phyloP scores from a whole-genome alignment of 129 eudicot genomes.

The Helianthus tuberosus region DNA sequence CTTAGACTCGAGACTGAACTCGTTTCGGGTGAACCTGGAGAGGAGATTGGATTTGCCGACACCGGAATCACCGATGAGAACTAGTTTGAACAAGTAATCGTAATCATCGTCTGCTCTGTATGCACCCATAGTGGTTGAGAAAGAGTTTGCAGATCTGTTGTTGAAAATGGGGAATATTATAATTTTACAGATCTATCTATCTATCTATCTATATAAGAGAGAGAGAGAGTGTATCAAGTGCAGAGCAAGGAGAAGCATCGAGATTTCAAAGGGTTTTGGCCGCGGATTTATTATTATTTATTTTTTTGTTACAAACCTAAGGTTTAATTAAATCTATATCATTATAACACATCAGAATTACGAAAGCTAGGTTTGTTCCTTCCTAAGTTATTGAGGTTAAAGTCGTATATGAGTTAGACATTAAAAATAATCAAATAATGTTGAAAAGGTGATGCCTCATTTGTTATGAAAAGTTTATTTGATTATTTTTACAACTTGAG shows the following conservation, averaged over 20 bases:
- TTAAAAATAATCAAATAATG: too few species aligned
- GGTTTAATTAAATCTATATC: too few species aligned
- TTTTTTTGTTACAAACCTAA: too few species aligned
- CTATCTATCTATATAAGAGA: slow-evolving; percentile 18
- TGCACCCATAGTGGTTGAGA: slow-evolving; percentile 33
- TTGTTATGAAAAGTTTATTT: too few species aligned
- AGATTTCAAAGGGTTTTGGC: too few species aligned
- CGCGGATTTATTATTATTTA: too few species aligned
- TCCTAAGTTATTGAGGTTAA: too few species aligned
- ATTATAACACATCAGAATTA: too few species aligned
- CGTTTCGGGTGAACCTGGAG: slow-evolving; percentile 47
- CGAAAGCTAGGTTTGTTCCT: too few species aligned
- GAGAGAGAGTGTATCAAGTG: slow-evolving; percentile 12
- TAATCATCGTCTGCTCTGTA: slow-evolving; percentile 64
- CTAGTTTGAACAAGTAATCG: slow-evolving; percentile 54
- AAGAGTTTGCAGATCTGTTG: slow-evolving; percentile 31
- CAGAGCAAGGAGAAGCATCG: background rate
- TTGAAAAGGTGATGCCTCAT: too few species aligned
- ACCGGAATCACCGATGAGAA: slow-evolving; percentile 49
- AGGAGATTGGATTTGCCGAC: slow-evolving; percentile 48
- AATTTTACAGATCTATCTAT: slow-evolving; percentile 34
- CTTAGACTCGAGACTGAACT: slow-evolving; percentile 51
- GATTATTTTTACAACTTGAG: too few species aligned
- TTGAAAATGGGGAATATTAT: slow-evolving; percentile 5
- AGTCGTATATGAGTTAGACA: too few species aligned